A percentile compares a stretch with the other conserved stretches of the same genome.
Conservation (phyloP, 2,329 filamentous ascomycete genomes). For the Epichloe hybrida region DNA sequence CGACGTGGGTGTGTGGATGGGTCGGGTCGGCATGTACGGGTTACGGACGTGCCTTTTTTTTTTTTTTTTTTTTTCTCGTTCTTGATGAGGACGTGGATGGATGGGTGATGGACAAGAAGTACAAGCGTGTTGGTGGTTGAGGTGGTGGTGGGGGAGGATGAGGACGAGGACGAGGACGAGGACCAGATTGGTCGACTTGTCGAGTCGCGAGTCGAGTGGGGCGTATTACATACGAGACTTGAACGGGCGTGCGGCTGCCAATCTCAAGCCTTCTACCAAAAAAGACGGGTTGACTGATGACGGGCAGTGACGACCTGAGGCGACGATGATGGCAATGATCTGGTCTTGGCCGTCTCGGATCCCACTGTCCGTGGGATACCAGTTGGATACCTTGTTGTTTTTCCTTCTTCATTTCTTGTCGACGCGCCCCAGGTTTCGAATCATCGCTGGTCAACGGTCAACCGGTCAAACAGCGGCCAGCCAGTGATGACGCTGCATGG, state of each 20-base stretch:
- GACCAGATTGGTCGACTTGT: not conserved
- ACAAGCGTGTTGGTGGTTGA: not conserved
- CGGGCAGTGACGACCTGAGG: not conserved
- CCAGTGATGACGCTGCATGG: not conserved
- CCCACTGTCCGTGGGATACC: not conserved
- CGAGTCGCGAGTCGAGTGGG: not conserved
- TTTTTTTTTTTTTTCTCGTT: not conserved
- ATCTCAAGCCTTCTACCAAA: not conserved
- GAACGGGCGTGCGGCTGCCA: constrained; percentile 2
- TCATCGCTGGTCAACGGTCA: not conserved
- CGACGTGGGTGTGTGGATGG: constrained; percentile 1
- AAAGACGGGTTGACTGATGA: not conserved
- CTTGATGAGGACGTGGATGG: not conserved
- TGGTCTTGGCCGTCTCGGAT: too few species aligned
- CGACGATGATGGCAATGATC: not conserved
- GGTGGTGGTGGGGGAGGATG: not conserved
- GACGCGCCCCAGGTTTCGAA: not conserved
- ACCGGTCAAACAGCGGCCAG: not conserved
- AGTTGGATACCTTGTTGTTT: too few species aligned
- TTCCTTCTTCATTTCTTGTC: not conserved
- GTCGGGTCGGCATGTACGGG: not conserved
- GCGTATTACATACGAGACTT: not conserved
- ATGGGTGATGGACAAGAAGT: not conserved
- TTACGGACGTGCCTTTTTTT: not conserved
- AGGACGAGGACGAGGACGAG: too few species aligned